A percentile compares a stretch with the other conserved stretches of the same genome.
Conservation (phyloP, 495 filamentous ascomycete genomes). For the Talaromyces liani region DNA sequence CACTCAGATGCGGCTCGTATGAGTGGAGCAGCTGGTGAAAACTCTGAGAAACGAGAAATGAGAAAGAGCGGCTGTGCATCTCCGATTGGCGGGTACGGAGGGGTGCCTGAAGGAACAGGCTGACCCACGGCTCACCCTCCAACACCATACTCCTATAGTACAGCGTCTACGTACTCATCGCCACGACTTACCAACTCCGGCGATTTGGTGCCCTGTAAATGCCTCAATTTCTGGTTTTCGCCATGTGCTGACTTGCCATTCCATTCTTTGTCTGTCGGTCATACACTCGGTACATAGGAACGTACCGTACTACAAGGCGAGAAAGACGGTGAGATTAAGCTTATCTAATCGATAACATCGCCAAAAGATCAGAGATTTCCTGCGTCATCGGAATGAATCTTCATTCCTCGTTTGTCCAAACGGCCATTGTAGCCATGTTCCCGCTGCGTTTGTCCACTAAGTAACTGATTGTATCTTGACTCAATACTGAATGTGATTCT, state of each 20-base stretch:
- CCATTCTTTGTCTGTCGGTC: background rate
- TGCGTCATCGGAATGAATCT: background rate
- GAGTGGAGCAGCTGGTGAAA: background rate
- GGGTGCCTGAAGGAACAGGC: constrained; percentile 4
- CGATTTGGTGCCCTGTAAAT: background rate
- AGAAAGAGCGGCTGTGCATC: background rate
- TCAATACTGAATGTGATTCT: background rate
- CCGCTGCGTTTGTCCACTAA: background rate
- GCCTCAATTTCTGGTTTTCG: background rate
- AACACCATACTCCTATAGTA: no score
- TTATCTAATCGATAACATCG: constrained; percentile 1
- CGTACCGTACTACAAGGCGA: background rate
- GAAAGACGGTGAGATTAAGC: background rate
- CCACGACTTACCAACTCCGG: constrained; percentile 1
- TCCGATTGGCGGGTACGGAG: background rate
- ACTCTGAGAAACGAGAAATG: no score
- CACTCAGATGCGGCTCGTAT: background rate
- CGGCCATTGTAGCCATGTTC: background rate
- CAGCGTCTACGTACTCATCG: background rate
- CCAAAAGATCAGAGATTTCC: background rate
- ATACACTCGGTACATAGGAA: background rate
- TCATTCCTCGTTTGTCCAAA: background rate
- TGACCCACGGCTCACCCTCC: background rate
- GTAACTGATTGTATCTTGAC: background rate
- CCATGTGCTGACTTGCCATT: background rate